phyloP scores from a whole-genome alignment of 306 rosid genomes.

The Ochetophila trinervis region DNA sequence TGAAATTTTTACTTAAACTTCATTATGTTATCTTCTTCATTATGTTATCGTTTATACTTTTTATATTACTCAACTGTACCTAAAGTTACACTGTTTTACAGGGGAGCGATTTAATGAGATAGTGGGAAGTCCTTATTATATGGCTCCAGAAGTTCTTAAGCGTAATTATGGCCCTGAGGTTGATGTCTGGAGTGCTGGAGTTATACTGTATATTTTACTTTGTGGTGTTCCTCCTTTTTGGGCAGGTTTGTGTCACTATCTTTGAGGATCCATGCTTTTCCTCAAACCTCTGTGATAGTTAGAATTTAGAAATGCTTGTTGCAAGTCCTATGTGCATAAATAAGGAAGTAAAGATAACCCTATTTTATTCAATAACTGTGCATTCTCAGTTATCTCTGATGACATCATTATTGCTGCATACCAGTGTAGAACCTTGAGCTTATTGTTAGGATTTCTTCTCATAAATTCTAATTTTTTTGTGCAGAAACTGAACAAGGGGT shows the following conservation, averaged over 20 bases:
- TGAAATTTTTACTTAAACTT: not conserved
- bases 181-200: conserved; percentile 92
- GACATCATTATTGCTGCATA: not conserved
- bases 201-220: conserved; percentile 74
- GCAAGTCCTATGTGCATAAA: too few species aligned
- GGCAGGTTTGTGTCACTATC: conserved; percentile 66
- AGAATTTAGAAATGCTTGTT: not conserved
- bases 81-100: conserved; percentile 21
- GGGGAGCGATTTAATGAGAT: conserved; percentile 54
- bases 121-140: conserved; percentile 84
- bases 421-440: not conserved
- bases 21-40: not conserved
- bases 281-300: not conserved
- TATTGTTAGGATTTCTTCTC: conserved; percentile 8
- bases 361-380: not conserved
- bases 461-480: conserved; percentile 4
- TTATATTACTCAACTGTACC: not conserved
- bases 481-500: conserved; percentile 63
- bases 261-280: not conserved
- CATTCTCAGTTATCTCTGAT: not conserved
- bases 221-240: conserved; percentile 88
- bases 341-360: not conserved
- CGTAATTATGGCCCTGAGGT: conserved; percentile 82
- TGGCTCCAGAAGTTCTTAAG: conserved; percentile 85
- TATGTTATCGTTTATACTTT: not conserved